Evolutionary conservation across 768 basidiomycete genomes (phyloP), one percentile per base, ranked within the genome.

Genomic region (Termitomyces eurrhizus): DNA sequence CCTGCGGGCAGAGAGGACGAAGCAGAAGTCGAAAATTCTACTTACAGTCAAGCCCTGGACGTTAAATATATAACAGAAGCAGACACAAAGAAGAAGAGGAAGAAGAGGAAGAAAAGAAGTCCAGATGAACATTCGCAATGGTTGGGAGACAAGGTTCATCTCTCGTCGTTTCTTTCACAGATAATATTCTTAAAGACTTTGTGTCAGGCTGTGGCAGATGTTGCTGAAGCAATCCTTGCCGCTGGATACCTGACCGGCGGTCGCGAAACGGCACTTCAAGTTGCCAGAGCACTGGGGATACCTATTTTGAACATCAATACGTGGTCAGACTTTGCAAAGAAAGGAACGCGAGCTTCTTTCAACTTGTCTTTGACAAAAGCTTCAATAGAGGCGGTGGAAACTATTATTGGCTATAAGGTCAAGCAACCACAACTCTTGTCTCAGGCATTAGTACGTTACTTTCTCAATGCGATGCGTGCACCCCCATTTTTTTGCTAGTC

Each of bases 171-270:
- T 8, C 39, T 54, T 44, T 50, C n/a, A 46, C 32, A 52, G 33
- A 29, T 41, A 44, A 60, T n/a, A 32, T n/a, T 35, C 42, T 18
- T 66, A 21, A 56, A 39, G 11, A 26, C 3, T 29, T 33, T 39
- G 45, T 33, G 49, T 39, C 57, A 93, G 92, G 84, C 86, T 24
- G 78, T 93, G 33, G 92, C 93, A 52, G 93, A 95, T 72, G 89
- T 93, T 46, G 83, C 84, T 9, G 93, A 95, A 72, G 90, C 93
- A 4, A 84, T 94, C 61, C 85, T 93, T 32, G 93, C 88, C 37
- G 92, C 92, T 18, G 90, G 89, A 5, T 93, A 87, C 68, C 76
- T 90, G 49, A 84, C 87, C 26, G 88, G 88, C 12, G 92, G 91
- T 56, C 77, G 79, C 52, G 87, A 90, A 56, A 71, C 74, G 21